Base-by-base conservation (phyloP, 2,329 filamentous ascomycete genomes). In the Aspergillus ruber region DNA sequence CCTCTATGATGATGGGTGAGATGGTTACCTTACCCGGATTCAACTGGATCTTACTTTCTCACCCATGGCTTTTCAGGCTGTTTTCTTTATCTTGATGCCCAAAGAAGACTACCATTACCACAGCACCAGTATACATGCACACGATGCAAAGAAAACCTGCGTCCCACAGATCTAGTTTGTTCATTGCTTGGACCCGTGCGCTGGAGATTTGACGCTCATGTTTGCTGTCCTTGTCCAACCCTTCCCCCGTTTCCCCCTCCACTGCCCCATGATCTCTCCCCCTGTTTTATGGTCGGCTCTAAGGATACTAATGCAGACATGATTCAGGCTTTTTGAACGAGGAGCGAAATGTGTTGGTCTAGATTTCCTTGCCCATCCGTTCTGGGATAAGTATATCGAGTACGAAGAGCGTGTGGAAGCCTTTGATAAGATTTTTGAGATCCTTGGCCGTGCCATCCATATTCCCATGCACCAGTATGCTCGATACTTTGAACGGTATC, bases 331-430 rank as follows among this genome's bases (percentile, higher is more conserved):
- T 7, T 97, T 97, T 64, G 91, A 98, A 67, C 87, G 93, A 56
- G 93, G 86, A 53, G 87, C 89, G 23, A 79, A 80, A 25, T 85
- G 81, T 59, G 90, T 95, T 36, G 93, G 93, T 13, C 79, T 97
- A 15, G 93, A 98, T 70, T 98, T 95, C 64, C 78, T 95, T 25
- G 86, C 90, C 2, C 90, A 96, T 65, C 90, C 90, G 1, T 96
- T 98, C 73, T 98, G 93, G 93, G 93, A 98, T 69, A 97, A 95
- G 71, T 98, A 95, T 63, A 82, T 98, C 54, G 93, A 97, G 65
- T 97, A 94, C 61, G 93, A 97, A 66, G 90, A 96, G 66, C 86
- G 90, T 1, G 77, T 91, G 52, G 90, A 95, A 61, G 83, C 86
- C 0, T 81, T 85, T 12, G 88, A 94, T 54, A 88, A 83, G 60